These are phyloP conservation scores for Dictyostelium discoideum DNA, from an alignment of 78 protist species.

Conservation along the genomic window DNA sequence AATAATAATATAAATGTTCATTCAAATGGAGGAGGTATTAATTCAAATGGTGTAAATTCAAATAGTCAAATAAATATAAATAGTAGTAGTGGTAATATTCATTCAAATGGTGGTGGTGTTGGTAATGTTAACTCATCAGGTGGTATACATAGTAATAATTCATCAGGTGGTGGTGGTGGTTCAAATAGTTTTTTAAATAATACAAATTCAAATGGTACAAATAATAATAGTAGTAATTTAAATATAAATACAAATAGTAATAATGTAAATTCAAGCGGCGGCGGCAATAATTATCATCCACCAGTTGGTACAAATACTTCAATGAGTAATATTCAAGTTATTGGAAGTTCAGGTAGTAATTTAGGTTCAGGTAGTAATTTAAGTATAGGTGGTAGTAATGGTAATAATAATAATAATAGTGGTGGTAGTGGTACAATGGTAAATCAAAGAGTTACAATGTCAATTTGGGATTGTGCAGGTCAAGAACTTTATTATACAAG, in stretches of 20 bases:
- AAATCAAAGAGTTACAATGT: constrained; percentile 55
- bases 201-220: neutral
- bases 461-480: constrained; percentile 83
- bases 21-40: neutral
- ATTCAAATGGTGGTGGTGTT: neutral
- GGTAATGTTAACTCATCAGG: neutral
- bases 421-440: neutral
- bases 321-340: neutral
- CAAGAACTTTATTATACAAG: constrained; percentile 74
- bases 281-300: neutral
- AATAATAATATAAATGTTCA: neutral
- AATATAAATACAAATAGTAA: neutral
- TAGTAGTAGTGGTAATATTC: neutral
- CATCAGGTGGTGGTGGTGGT: neutral
- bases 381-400: neutral
- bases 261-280: neutral
- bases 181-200: constrained; percentile 4
- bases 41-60: constrained; percentile 17
- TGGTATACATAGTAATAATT: neutral
- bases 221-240: neutral
- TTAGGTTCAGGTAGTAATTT: neutral
- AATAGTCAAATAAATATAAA: neutral
- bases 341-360: neutral
- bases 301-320: neutral
- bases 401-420: neutral